Evolutionary conservation across 805 yeast genomes (phyloP).

Genomic region (Metschnikowia santaceciliae): DNA sequence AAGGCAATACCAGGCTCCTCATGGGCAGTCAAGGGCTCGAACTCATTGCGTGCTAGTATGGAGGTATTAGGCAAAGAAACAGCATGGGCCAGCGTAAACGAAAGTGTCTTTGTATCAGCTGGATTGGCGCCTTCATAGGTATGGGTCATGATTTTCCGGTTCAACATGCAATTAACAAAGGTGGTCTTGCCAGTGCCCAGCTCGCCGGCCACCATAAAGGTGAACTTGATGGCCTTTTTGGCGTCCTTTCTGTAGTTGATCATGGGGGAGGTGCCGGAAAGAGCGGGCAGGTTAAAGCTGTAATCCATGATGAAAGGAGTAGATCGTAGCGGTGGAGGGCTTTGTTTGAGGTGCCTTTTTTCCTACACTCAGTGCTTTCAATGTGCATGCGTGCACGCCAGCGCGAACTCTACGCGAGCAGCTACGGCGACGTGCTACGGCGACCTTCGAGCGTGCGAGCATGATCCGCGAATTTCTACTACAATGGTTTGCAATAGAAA

Average conservation of each 20-base stretch:
- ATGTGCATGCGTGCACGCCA: background rate
- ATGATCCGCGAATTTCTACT: too few species aligned
- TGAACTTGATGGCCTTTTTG: slow-evolving; percentile 69
- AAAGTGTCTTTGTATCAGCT: slow-evolving; percentile 45
- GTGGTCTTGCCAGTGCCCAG: slow-evolving; percentile 79
- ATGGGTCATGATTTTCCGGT: slow-evolving; percentile 58
- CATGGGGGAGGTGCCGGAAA: slow-evolving; percentile 35
- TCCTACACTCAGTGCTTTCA: background rate
- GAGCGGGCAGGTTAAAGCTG: slow-evolving; percentile 27
- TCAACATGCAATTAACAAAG: slow-evolving; percentile 64
- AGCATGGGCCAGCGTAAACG: slow-evolving; percentile 55
- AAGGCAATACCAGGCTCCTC: slow-evolving; percentile 75
- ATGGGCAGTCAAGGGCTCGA: slow-evolving; percentile 56
- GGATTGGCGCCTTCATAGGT: slow-evolving; percentile 39
- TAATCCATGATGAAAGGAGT: slow-evolving; percentile 14
- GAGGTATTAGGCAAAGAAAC: slow-evolving; percentile 53
- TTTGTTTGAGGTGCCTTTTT: slow-evolving; percentile 1
- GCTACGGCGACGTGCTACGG: too few species aligned
- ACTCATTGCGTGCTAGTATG: slow-evolving; percentile 50
- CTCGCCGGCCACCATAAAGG: slow-evolving; percentile 68
- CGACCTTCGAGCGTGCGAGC: too few species aligned
- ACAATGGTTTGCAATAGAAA: too few species aligned
- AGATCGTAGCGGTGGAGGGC: background rate
- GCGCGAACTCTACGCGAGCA: background rate
- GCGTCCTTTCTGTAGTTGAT: slow-evolving; percentile 60